Conservation (phyloP, 2,329 filamentous ascomycete species). For the Xylaria sp. region DNA sequence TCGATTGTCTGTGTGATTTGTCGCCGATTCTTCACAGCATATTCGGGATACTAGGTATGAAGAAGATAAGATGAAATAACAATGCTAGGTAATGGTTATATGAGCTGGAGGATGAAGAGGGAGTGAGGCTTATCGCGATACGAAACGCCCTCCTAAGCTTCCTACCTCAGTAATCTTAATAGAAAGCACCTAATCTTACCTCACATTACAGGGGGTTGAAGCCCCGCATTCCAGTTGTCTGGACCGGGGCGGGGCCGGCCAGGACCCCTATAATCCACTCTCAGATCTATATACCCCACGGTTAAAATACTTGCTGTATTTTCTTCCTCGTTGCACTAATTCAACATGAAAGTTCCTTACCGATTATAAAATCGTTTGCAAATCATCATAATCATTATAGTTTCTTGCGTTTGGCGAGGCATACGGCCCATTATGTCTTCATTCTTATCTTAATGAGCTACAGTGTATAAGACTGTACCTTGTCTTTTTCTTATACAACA, state of each 20-base stretch:
- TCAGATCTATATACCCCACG: background rate
- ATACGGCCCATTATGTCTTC: too few relatives aligned
- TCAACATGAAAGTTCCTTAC: too few relatives aligned
- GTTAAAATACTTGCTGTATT: background rate
- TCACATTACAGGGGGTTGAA: background rate
- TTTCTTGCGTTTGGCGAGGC: too few relatives aligned
- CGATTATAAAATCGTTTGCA: too few relatives aligned
- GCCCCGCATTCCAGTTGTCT: constrained; percentile 14
- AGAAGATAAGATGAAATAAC: background rate
- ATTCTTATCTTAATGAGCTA: too few relatives aligned
- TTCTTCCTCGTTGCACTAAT: too few relatives aligned
- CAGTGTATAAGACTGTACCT: too few relatives aligned
- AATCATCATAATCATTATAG: too few relatives aligned
- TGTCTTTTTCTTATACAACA: too few relatives aligned
- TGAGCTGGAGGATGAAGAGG: background rate
- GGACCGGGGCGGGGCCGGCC: background rate
- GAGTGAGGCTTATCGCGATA: constrained; percentile 7
- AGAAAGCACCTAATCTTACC: background rate
- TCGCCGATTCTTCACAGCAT: background rate
- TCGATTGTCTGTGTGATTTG: background rate
- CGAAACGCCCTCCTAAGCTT: background rate
- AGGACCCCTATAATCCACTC: background rate
- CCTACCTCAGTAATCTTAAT: too few relatives aligned
- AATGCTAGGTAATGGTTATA: background rate
- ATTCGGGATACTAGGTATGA: background rate